Conservation (phyloP, 2,329 filamentous ascomycete genomes). For the Neonectria hederae region DNA sequence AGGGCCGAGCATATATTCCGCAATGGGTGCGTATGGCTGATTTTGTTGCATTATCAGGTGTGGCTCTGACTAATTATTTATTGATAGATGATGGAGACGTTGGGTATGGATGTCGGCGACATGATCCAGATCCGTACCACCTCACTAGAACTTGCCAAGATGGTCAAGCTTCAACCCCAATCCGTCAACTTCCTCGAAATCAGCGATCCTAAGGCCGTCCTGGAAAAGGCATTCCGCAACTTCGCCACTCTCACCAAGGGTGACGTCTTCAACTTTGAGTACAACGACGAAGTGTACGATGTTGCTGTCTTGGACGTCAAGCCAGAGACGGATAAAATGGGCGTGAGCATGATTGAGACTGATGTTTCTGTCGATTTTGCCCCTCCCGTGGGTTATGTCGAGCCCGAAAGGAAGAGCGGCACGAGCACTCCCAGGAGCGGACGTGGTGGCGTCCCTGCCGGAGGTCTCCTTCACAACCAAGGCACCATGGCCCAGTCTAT, state of each 20-base stretch:
- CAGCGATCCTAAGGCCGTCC: constrained; percentile 94
- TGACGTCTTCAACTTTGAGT: constrained; percentile 94
- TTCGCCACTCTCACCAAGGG: constrained; percentile 94
- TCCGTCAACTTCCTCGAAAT: constrained; percentile 95
- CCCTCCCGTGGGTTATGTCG: constrained; percentile 91
- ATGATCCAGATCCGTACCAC: constrained; percentile 96
- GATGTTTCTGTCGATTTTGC: constrained; percentile 98
- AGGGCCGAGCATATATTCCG: constrained; percentile 94
- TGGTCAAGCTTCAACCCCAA: constrained; percentile 97
- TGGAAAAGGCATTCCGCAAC: constrained; percentile 95
- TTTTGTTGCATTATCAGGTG: background rate
- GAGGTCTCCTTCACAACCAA: constrained; percentile 81
- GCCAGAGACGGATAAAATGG: constrained; percentile 82
- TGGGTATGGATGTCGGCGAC: constrained; percentile 89
- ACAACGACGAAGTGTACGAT: constrained; percentile 94
- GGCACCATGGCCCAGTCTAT: constrained; percentile 98
- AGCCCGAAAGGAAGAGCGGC: constrained; percentile 81
- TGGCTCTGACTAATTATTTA: constrained; percentile 33
- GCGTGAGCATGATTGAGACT: constrained; percentile 94
- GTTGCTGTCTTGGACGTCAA: constrained; percentile 95
- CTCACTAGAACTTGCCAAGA: constrained; percentile 85
- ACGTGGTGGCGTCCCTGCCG: constrained; percentile 70
- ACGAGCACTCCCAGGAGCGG: constrained; percentile 83
- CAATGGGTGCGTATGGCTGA: constrained; percentile 75
- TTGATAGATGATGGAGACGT: constrained; percentile 87